Percentiles rank a stretch among this genome's conserved stretches.
These are phyloP conservation scores for Cyberlindnera lachancei DNA, from an alignment of 805 yeast species.

Conservation along the genomic window DNA sequence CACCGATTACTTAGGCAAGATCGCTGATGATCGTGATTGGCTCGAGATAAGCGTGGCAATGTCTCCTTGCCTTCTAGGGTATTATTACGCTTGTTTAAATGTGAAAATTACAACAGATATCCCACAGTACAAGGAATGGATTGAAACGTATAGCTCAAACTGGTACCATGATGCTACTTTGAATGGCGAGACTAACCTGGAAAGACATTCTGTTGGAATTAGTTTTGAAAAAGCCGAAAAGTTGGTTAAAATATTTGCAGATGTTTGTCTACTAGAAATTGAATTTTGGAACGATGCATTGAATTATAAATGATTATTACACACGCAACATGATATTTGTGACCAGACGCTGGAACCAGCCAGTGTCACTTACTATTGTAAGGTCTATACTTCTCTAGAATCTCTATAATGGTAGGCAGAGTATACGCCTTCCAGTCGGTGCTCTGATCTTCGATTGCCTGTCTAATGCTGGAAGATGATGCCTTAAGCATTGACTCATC, in stretches of 20 bases:
- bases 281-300: slow-evolving; percentile 58
- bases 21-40: slow-evolving; percentile 51
- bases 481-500: slow-evolving; percentile 26
- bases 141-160: slow-evolving; percentile 51
- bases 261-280: slow-evolving; percentile 54
- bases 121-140: slow-evolving; percentile 41
- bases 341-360: neutral
- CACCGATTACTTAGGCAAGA: slow-evolving; percentile 47
- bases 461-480: slow-evolving; percentile 40
- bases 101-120: slow-evolving; percentile 27
- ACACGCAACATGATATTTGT: no score
- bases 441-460: slow-evolving; percentile 1
- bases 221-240: slow-evolving; percentile 39
- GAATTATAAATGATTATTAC: slow-evolving; percentile 7
- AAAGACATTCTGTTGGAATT: slow-evolving; percentile 33
- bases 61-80: slow-evolving; percentile 72
- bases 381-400: slow-evolving; percentile 10
- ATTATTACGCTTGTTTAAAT: slow-evolving; percentile 38
- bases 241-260: slow-evolving; percentile 49
- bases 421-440: slow-evolving; percentile 11
- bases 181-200: slow-evolving; percentile 43
- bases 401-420: slow-evolving; percentile 8
- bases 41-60: slow-evolving; percentile 59
- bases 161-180: slow-evolving; percentile 48
- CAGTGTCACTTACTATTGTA: slow-evolving; percentile 1